Conservation (phyloP, 768 basidiomycete species). For the Boletellus ananas region DNA sequence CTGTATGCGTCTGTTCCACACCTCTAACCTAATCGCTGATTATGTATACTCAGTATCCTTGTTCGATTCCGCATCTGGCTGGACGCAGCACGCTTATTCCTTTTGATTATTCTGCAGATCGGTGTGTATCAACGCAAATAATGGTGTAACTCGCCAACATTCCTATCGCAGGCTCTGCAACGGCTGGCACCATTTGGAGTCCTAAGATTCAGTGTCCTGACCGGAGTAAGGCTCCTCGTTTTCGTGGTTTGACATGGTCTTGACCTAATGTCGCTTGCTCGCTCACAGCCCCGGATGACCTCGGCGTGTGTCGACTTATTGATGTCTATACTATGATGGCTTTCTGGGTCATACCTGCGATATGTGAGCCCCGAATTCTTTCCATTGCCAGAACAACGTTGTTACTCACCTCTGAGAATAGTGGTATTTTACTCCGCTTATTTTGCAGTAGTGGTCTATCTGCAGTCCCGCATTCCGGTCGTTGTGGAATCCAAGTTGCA, state of each 20-base stretch:
- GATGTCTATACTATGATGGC: slow-evolving; percentile 46
- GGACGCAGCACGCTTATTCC: slow-evolving; percentile 47
- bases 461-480: slow-evolving; percentile 28
- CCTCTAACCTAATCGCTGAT: background rate
- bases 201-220: slow-evolving; percentile 42
- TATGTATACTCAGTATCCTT: slow-evolving; percentile 36
- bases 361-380: slow-evolving; percentile 38
- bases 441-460: slow-evolving; percentile 37
- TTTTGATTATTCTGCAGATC: slow-evolving; percentile 43
- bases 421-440: slow-evolving; percentile 44
- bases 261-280: background rate
- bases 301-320: slow-evolving; percentile 45
- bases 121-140: slow-evolving; percentile 32
- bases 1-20: slow-evolving; percentile 34
- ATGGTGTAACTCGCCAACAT: background rate
- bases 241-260: background rate
- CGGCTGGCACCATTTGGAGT: slow-evolving; percentile 40
- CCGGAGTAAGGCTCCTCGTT: slow-evolving; percentile 33
- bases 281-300: slow-evolving; percentile 36
- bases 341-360: slow-evolving; percentile 51
- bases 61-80: slow-evolving; percentile 49
- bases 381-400: background rate
- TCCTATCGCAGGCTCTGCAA: slow-evolving; percentile 37
- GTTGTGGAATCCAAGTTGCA: slow-evolving; percentile 10
- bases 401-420: slow-evolving; percentile 19